phyloP scores from a whole-genome alignment of 176 grass and related monocot species.

The Zizania latifolia region DNA sequence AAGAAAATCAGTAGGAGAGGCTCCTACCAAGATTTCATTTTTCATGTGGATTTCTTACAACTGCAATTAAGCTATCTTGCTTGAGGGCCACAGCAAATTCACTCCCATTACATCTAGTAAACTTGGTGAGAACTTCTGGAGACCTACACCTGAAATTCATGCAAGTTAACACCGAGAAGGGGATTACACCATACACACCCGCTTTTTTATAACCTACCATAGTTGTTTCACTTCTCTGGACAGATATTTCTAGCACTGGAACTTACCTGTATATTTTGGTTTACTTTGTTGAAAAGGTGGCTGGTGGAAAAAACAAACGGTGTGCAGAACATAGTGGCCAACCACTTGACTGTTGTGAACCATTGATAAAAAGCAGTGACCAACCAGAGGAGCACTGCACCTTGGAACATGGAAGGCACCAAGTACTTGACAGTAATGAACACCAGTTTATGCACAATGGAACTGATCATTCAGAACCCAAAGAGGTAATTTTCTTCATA shows the following conservation, averaged over 20 bases:
- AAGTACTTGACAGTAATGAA: conserved; percentile 7
- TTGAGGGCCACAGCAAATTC: not conserved
- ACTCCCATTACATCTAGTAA: not conserved
- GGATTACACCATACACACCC: no score
- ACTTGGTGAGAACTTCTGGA: not conserved
- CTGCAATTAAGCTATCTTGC: not conserved
- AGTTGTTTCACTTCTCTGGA: not conserved
- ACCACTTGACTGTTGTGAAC: not conserved
- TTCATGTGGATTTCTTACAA: not conserved
- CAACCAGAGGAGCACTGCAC: conserved; percentile 18
- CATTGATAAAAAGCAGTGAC: not conserved
- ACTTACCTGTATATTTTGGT: conserved; percentile 13
- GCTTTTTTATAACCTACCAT: no score
- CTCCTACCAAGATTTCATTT: no score
- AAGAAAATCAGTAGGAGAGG: no score
- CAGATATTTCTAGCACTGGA: not conserved
- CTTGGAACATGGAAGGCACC: not conserved
- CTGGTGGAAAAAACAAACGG: conserved; percentile 20
- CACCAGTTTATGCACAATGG: conserved; percentile 9
- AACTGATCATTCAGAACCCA: conserved; percentile 4
- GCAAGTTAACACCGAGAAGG: not conserved
- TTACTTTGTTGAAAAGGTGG: conserved; percentile 16
- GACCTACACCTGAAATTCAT: no score
- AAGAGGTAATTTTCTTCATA: conserved; percentile 23
- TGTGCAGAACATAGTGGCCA: conserved; percentile 7